These are phyloP conservation scores for Martiniozyma abietophila DNA, from an alignment of 805 yeast species.

Conservation along the genomic window DNA sequence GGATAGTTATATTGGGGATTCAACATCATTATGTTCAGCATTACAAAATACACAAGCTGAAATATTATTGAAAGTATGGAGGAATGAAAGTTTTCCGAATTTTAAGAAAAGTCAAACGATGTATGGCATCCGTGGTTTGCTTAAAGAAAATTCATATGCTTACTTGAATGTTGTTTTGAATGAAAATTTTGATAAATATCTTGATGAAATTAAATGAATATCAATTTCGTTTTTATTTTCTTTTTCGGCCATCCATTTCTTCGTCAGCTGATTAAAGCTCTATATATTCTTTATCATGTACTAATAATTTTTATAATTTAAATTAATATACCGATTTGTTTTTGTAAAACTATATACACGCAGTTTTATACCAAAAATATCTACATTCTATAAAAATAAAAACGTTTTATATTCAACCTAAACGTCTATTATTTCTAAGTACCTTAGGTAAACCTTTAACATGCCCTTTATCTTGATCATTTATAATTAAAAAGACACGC, in stretches of 20 bases:
- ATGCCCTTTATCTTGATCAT: conserved; percentile 63
- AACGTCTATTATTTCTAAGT: conserved; percentile 40
- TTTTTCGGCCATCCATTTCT: too few relatives aligned
- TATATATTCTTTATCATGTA: too few relatives aligned
- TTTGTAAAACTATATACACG: too few relatives aligned
- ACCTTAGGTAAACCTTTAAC: conserved; percentile 71
- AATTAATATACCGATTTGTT: too few relatives aligned
- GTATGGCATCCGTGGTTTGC: not conserved
- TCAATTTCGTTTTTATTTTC: too few relatives aligned
- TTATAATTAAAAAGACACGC: conserved; percentile 72
- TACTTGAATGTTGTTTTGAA: conserved; percentile 32
- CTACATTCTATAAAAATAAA: too few relatives aligned
- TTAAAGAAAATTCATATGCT: conserved; percentile 27
- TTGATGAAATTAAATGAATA: too few relatives aligned
- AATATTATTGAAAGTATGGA: conserved; percentile 6
- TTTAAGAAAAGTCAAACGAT: conserved; percentile 3
- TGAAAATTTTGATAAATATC: conserved; percentile 16
- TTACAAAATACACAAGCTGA: conserved; percentile 11
- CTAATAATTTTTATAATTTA: too few relatives aligned
- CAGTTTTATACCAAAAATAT: too few relatives aligned
- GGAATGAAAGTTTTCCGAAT: not conserved
- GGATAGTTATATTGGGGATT: too few relatives aligned
- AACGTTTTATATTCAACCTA: conserved; percentile 22
- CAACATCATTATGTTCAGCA: conserved; percentile 22
- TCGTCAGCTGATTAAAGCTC: too few relatives aligned